phyloP scores from a whole-genome alignment of 345 rosid genomes.

The Sisymbrium altissimum region DNA sequence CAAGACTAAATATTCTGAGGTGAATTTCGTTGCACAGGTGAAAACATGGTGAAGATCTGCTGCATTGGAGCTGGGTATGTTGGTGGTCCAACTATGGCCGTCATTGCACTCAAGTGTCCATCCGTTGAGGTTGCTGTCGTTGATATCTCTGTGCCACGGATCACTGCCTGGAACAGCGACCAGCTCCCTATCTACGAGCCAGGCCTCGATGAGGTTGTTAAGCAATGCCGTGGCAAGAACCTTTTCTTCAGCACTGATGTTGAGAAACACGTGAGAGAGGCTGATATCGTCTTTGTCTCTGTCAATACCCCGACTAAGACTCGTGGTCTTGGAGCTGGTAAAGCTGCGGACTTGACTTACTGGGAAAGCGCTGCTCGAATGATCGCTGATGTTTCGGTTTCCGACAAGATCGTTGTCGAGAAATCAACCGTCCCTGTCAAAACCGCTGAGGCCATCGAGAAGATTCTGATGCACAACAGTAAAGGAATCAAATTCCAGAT shows the following conservation, averaged over 20 bases:
- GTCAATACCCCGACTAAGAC: slow-evolving; percentile 82
- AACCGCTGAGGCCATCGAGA: slow-evolving; percentile 20
- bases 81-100: slow-evolving; percentile 9
- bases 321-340: slow-evolving; percentile 77
- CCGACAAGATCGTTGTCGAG: neutral
- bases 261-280: slow-evolving; percentile 50
- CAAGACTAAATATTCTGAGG: too few species aligned
- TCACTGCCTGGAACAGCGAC: slow-evolving; percentile 46
- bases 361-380: neutral
- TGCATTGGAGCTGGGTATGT: slow-evolving; percentile 5
- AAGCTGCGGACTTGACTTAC: slow-evolving; percentile 45
- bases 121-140: neutral
- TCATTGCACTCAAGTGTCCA: slow-evolving; percentile 1
- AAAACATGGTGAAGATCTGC: neutral
- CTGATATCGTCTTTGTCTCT: slow-evolving; percentile 74
- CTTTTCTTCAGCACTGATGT: slow-evolving; percentile 8
- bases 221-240: slow-evolving; percentile 6
- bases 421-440: neutral
- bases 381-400: slow-evolving; percentile 9
- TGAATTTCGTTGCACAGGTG: neutral
- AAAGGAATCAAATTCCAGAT: slow-evolving; percentile 82
- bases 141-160: slow-evolving; percentile 8
- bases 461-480: slow-evolving; percentile 72
- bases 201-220: slow-evolving; percentile 65
- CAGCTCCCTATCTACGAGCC: slow-evolving; percentile 84